Conservation (phyloP, 1,284 basidiomycete species). For the Tilletia setariae region DNA sequence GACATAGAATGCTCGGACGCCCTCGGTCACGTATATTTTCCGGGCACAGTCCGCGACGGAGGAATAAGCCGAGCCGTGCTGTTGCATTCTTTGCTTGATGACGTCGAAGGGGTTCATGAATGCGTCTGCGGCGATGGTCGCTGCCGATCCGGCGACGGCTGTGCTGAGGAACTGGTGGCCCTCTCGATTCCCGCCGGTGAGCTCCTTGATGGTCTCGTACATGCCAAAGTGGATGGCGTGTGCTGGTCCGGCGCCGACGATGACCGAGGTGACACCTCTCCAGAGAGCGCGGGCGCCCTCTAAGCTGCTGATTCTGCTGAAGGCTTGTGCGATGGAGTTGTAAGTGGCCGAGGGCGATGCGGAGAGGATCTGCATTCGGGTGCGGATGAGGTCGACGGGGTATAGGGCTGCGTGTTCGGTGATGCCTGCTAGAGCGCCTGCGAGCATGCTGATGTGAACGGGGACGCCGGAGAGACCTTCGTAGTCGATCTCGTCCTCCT, state of each 20-base stretch:
- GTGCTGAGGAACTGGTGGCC: slow-evolving; percentile 77
- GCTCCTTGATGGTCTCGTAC: slow-evolving; percentile 90
- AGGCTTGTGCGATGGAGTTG: slow-evolving; percentile 81
- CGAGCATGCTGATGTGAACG: slow-evolving; percentile 81
- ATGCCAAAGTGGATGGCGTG: slow-evolving; percentile 98
- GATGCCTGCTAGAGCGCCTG: slow-evolving; percentile 94
- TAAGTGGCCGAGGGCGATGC: slow-evolving; percentile 78
- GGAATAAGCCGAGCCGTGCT: slow-evolving; percentile 84
- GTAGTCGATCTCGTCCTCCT: slow-evolving; percentile 48
- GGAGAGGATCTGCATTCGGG: slow-evolving; percentile 93
- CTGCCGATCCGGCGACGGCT: slow-evolving; percentile 89
- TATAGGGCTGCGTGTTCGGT: slow-evolving; percentile 99
- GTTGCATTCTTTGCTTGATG: slow-evolving; percentile 98
- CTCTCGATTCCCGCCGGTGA: slow-evolving; percentile 77
- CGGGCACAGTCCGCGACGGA: slow-evolving; percentile 77
- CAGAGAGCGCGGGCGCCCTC: slow-evolving; percentile 88
- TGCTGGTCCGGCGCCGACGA: slow-evolving; percentile 93
- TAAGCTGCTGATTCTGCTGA: slow-evolving; percentile 82
- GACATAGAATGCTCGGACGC: slow-evolving; percentile 88
- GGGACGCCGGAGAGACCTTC: slow-evolving; percentile 49
- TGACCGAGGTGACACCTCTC: slow-evolving; percentile 95
- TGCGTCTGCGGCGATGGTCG: slow-evolving; percentile 92
- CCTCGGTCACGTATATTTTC: slow-evolving; percentile 80
- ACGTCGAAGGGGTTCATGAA: slow-evolving; percentile 99
- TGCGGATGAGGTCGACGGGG: slow-evolving; percentile 97